Evolutionary conservation across 805 yeast species (phyloP).

Genomic region (Candida endomychidarum): DNA sequence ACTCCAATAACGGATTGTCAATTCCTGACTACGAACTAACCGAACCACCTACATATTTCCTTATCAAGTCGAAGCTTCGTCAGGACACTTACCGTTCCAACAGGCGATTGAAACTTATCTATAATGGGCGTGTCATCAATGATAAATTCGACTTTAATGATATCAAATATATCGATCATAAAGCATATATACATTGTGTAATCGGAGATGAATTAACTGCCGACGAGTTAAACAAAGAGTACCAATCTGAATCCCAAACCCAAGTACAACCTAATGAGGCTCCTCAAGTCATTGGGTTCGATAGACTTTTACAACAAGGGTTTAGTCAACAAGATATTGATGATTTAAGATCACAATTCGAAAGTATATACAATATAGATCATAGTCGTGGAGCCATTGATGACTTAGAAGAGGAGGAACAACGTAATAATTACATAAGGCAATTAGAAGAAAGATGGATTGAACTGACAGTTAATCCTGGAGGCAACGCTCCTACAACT

Average conservation of each 20-base stretch:
- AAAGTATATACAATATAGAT: constrained; percentile 58
- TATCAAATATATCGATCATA: constrained; percentile 8
- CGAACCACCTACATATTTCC: constrained; percentile 11
- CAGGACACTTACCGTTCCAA: constrained; percentile 25
- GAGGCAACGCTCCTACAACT: constrained; percentile 30
- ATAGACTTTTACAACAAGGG: constrained; percentile 78
- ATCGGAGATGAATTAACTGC: constrained; percentile 63
- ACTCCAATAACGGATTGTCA: constrained; percentile 13
- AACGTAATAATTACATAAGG: constrained; percentile 40
- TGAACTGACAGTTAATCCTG: constrained; percentile 62
- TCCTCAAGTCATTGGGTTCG: constrained; percentile 82
- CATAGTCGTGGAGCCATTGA: constrained; percentile 22
- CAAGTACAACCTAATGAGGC: constrained; percentile 50
- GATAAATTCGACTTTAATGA: constrained; percentile 58
- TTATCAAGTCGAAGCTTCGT: constrained; percentile 24
- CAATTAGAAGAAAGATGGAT: constrained; percentile 88
- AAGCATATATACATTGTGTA: constrained; percentile 73
- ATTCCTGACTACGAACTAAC: constrained; percentile 1
- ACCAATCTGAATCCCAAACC: constrained; percentile 51
- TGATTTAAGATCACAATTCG: constrained; percentile 72
- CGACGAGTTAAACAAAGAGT: constrained; percentile 60
- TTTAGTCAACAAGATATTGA: constrained; percentile 75
- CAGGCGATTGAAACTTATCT: constrained; percentile 61
- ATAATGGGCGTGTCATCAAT: constrained; percentile 65
- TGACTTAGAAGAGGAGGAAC: constrained; percentile 46